Conservation (phyloP, 257 asterid species). For the Perilla frutescens region DNA sequence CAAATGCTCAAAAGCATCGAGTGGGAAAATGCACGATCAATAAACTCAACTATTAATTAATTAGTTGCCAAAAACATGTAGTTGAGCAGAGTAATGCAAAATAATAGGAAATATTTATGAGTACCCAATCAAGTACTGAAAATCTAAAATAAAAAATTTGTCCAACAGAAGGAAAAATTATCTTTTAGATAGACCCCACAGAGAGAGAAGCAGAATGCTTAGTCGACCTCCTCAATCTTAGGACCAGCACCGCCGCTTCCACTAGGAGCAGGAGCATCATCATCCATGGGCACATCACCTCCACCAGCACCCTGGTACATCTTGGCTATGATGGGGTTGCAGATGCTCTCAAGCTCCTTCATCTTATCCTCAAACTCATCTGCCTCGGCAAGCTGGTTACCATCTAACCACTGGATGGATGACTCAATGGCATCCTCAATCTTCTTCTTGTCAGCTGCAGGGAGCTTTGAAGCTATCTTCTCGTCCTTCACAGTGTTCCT, state of each 20-base stretch:
- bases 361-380: conserved; percentile 53
- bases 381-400: conserved; percentile 49
- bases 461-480: conserved; percentile 59
- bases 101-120: background rate
- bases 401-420: conserved; percentile 48
- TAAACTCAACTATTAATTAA: no score
- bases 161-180: background rate
- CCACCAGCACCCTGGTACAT: conserved; percentile 66
- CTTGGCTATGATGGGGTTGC: conserved; percentile 60
- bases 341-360: conserved; percentile 57
- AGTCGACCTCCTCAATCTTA: conserved; percentile 73
- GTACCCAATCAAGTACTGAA: background rate
- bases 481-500: conserved; percentile 69
- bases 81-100: no score
- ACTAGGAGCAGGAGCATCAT: conserved; percentile 52
- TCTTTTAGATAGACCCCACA: background rate
- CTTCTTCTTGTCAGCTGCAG: conserved; percentile 59
- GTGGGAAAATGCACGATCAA: no score
- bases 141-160: background rate
- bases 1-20: no score
- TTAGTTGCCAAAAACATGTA: no score
- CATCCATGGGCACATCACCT: conserved; percentile 56
- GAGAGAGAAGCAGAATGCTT: conserved; percentile 1
- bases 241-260: conserved; percentile 58
- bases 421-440: conserved; percentile 60